Evolutionary conservation across 371 early-diverging fungal species (phyloP).

Genomic region (Mucor racemosus): DNA sequence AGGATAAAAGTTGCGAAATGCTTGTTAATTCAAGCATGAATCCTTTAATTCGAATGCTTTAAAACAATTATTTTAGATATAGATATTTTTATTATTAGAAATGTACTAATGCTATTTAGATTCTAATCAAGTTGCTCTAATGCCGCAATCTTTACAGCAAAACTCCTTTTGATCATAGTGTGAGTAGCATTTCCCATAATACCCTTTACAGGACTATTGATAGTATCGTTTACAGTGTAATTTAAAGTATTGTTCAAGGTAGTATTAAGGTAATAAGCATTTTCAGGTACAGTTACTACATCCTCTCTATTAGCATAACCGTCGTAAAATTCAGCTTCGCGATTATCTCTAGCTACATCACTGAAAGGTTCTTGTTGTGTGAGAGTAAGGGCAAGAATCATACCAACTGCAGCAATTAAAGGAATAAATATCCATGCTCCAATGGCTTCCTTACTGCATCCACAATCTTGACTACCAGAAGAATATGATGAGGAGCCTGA

Average conservation of each 20-base stretch:
- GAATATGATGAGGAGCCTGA: too few species aligned
- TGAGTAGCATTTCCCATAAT: neutral
- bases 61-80: too few species aligned
- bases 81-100: too few species aligned
- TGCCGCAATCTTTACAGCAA: neutral
- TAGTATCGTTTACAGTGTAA: neutral
- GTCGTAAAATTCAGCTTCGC: neutral
- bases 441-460: neutral
- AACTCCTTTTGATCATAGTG: neutral
- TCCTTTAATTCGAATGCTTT: too few species aligned
- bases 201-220: neutral
- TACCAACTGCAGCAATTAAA: neutral
- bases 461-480: neutral
- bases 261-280: neutral
- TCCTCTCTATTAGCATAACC: neutral
- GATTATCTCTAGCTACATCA: neutral
- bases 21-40: too few species aligned
- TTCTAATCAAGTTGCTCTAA: neutral
- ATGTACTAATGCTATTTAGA: too few species aligned
- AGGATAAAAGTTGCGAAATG: too few species aligned
- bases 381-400: neutral
- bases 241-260: neutral
- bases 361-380: neutral
- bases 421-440: neutral
- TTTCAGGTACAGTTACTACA: neutral